Percentiles rank a stretch among this genome's conserved stretches.
Evolutionary conservation across 148 eudicot genomes (phyloP).

Genomic region (Camellia sinensis): DNA sequence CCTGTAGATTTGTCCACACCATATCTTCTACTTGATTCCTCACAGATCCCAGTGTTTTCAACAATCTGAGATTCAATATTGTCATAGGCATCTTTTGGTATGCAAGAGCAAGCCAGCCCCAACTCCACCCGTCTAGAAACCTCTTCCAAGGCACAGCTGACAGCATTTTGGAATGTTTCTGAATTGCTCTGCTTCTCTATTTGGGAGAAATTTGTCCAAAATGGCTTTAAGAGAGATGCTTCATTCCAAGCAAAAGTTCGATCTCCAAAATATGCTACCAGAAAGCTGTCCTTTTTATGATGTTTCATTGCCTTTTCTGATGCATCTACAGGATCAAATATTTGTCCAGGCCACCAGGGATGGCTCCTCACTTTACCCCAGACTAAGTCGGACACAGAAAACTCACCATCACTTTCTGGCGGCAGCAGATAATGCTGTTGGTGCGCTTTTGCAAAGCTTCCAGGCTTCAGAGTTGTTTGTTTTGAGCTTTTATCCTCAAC

Average conservation of each 20-base stretch:
- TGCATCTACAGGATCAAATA: slow-evolving; percentile 76
- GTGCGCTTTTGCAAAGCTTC: slow-evolving; percentile 27
- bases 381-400: slow-evolving; percentile 65
- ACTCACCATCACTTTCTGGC: slow-evolving; percentile 52
- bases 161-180: slow-evolving; percentile 74
- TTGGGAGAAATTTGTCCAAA: slow-evolving; percentile 62
- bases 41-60: slow-evolving; percentile 68
- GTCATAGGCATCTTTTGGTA: slow-evolving; percentile 44
- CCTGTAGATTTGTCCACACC: slow-evolving; percentile 50
- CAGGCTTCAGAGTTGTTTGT: slow-evolving; percentile 27
- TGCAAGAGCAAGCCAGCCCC: slow-evolving; percentile 80
- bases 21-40: slow-evolving; percentile 52
- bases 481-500: slow-evolving; percentile 30
- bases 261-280: slow-evolving; percentile 95
- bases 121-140: slow-evolving; percentile 75
- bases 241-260: slow-evolving; percentile 89
- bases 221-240: slow-evolving; percentile 65
- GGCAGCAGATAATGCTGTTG: slow-evolving; percentile 51
- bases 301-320: slow-evolving; percentile 86
- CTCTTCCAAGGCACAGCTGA: slow-evolving; percentile 73
- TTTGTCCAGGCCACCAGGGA: slow-evolving; percentile 99
- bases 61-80: slow-evolving; percentile 62
- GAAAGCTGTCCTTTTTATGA: slow-evolving; percentile 65
- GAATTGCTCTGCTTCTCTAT: slow-evolving; percentile 77
- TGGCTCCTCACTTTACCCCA: slow-evolving; percentile 96